Evolutionary conservation across 2,329 filamentous ascomycete species (phyloP).

Genomic region (Exophiala xenobiotica): DNA sequence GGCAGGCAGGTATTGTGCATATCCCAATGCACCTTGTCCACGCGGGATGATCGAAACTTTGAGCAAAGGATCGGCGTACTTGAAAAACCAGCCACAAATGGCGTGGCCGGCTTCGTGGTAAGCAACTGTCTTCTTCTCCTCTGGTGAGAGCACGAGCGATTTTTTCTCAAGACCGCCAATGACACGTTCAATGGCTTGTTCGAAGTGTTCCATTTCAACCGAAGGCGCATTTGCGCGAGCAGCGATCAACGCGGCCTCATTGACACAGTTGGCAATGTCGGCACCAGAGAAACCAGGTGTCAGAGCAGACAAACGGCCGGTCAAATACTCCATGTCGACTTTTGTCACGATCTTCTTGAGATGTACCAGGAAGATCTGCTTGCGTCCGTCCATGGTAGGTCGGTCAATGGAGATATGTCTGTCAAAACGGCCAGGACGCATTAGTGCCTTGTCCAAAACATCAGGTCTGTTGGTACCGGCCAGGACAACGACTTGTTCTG

Average conservation of each 20-base stretch:
- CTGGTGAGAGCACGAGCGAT: conserved; percentile 85
- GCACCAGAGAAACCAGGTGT: conserved; percentile 97
- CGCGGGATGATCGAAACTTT: conserved; percentile 99
- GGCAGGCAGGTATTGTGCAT: conserved; percentile 93
- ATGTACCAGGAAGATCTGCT: conserved; percentile 95
- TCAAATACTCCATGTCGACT: conserved; percentile 83
- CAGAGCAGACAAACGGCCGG: conserved; percentile 83
- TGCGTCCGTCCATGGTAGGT: conserved; percentile 93
- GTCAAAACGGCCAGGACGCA: conserved; percentile 96
- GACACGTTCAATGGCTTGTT: conserved; percentile 95
- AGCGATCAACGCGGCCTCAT: conserved; percentile 93
- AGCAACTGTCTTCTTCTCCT: conserved; percentile 93
- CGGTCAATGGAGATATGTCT: conserved; percentile 92
- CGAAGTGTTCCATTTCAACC: conserved; percentile 88
- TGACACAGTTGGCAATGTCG: conserved; percentile 97
- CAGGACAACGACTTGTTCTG: conserved; percentile 92
- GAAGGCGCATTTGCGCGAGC: conserved; percentile 77
- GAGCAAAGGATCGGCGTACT: conserved; percentile 91
- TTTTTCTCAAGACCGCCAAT: conserved; percentile 97
- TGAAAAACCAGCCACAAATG: conserved; percentile 97
- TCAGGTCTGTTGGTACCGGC: conserved; percentile 96
- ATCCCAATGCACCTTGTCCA: conserved; percentile 87
- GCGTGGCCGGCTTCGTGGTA: conserved; percentile 98
- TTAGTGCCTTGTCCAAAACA: conserved; percentile 89
- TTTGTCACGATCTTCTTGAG: conserved; percentile 90